Evolutionary conservation across 2,329 filamentous ascomycete genomes (phyloP).

Genomic region (Phyllosticta ampelicida): DNA sequence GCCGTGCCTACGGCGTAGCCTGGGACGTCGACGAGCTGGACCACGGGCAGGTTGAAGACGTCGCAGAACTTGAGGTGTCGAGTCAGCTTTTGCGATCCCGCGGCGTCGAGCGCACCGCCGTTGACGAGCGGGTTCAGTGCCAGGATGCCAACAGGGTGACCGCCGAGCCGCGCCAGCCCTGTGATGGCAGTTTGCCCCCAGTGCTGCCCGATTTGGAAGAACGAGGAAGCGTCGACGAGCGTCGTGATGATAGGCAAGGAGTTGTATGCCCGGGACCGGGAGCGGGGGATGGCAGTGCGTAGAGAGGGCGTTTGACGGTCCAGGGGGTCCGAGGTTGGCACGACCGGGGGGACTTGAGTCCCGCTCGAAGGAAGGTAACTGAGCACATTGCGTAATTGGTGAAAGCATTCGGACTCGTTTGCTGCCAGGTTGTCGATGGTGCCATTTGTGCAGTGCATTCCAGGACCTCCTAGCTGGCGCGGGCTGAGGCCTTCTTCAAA

Average conservation of each 20-base stretch:
- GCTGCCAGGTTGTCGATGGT: conserved; percentile 55
- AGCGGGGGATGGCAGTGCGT: conserved; percentile 46
- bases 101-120: conserved; percentile 50
- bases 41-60: conserved; percentile 52
- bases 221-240: conserved; percentile 45
- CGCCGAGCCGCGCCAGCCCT: conserved; percentile 48
- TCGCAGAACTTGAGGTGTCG: conserved; percentile 53
- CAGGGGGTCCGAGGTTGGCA: conserved; percentile 37
- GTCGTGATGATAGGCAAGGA: conserved; percentile 45
- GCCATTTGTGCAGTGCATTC: conserved; percentile 53
- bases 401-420: conserved; percentile 51
- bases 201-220: conserved; percentile 53
- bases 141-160: conserved; percentile 48
- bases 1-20: conserved; percentile 54
- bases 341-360: conserved; percentile 41
- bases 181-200: conserved; percentile 54
- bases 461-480: conserved; percentile 49
- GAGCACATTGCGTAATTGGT: conserved; percentile 48
- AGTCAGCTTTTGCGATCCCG: conserved; percentile 50
- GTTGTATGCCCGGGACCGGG: conserved; percentile 50
- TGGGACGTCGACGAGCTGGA: conserved; percentile 53
- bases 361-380: conserved; percentile 49
- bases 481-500: conserved; percentile 53
- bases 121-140: conserved; percentile 45
- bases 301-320: conserved; percentile 40